phyloP scores from a whole-genome alignment of 192 early-diverging fungal genomes.

The Kickxella alabastrina region DNA sequence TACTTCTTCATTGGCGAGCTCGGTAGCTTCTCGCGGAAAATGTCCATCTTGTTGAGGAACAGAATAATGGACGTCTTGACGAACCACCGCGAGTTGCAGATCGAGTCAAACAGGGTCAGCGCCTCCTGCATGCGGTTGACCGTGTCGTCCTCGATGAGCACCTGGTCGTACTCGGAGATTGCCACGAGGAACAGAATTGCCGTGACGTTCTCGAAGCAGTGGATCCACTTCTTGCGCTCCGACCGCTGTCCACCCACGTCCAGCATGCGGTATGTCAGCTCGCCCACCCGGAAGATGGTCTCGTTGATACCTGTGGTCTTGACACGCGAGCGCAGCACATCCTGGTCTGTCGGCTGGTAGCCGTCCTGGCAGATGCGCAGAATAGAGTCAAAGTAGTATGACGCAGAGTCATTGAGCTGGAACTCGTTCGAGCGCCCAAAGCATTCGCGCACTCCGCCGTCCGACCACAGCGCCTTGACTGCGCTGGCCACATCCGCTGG shows the following conservation, averaged over 20 bases:
- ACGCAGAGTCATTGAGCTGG: constrained; percentile 95
- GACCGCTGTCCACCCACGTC: constrained; percentile 98
- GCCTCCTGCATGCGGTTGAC: constrained; percentile 97
- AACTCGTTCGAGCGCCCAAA: constrained; percentile 83
- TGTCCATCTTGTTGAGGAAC: constrained; percentile 98
- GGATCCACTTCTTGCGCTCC: constrained; percentile 99
- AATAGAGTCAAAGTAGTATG: constrained; percentile 96
- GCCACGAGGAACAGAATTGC: constrained; percentile 95
- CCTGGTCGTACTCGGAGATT: constrained; percentile 94
- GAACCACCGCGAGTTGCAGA: constrained; percentile 97
- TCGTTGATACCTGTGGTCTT: constrained; percentile 98
- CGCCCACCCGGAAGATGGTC: constrained; percentile 86
- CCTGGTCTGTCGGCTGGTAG: constrained; percentile 91
- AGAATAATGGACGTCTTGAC: constrained; percentile 96
- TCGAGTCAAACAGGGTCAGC: constrained; percentile 93
- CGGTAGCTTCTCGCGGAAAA: constrained; percentile 87
- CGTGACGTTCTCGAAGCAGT: constrained; percentile 97
- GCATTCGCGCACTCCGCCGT: constrained; percentile 77
- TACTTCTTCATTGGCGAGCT: constrained; percentile 78
- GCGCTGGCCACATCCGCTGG: constrained; percentile 76
- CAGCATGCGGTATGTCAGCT: constrained; percentile 93
- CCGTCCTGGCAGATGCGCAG: constrained; percentile 75
- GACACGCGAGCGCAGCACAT: constrained; percentile 93
- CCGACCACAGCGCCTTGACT: constrained; percentile 78
- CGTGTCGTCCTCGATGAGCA: constrained; percentile 91